phyloP scores from a whole-genome alignment of 2,329 filamentous ascomycete species.

The Lojkania enalia region DNA sequence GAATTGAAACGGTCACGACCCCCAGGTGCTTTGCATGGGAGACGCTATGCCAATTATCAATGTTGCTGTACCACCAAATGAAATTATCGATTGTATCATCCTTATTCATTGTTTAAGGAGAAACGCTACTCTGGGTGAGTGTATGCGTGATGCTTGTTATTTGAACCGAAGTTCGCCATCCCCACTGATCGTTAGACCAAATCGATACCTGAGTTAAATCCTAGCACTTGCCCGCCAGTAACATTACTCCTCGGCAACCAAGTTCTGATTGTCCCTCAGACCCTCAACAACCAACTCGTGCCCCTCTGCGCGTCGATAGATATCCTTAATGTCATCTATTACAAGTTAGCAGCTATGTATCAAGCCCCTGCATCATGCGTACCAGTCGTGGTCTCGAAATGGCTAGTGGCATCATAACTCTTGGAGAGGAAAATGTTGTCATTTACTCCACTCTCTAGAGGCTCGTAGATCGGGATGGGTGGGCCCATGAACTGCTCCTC shows the following conservation, averaged over 20 bases:
- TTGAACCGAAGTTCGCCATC: slow-evolving; percentile 5
- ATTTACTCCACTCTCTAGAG: slow-evolving; percentile 75
- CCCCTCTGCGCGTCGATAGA: slow-evolving; percentile 81
- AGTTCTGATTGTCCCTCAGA: slow-evolving; percentile 74
- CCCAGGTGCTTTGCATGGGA: no score
- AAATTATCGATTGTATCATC: no score
- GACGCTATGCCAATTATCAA: no score
- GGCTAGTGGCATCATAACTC: slow-evolving; percentile 96
- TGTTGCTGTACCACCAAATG: no score
- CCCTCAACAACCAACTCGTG: slow-evolving; percentile 88
- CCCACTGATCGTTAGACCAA: slow-evolving; percentile 7
- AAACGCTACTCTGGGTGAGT: no score
- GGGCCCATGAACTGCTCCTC: slow-evolving; percentile 97
- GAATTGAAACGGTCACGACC: no score
- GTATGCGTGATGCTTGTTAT: no score
- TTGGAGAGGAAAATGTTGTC: slow-evolving; percentile 98
- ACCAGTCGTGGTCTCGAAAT: slow-evolving; percentile 89
- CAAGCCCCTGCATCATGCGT: slow-evolving; percentile 25
- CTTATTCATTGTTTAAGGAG: no score
- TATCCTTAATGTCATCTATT: slow-evolving; percentile 89
- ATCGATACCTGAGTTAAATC: slow-evolving; percentile 3
- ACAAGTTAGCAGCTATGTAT: slow-evolving; percentile 22
- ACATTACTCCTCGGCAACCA: slow-evolving; percentile 62
- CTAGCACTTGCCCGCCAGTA: background rate
- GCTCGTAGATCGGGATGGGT: slow-evolving; percentile 93